A percentile compares a stretch with the other conserved stretches of the same genome.
phyloP scores from a whole-genome alignment of 441 rosid genomes.

The Gossypium schwendimanii region DNA sequence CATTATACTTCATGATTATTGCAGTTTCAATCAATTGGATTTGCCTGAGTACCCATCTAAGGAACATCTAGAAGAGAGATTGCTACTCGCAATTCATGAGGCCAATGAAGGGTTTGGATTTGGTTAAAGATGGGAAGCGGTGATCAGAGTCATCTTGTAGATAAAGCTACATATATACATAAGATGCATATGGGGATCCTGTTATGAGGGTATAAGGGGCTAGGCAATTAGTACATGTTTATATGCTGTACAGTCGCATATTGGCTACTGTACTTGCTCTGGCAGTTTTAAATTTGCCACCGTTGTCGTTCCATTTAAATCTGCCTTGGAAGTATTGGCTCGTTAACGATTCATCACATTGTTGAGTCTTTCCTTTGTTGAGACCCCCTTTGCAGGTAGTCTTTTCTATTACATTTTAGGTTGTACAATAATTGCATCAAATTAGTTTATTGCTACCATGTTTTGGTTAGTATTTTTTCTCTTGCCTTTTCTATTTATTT shows the following conservation, averaged over 20 bases:
- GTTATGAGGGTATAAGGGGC: constrained; percentile 11
- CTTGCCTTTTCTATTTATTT: background rate
- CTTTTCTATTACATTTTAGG: background rate
- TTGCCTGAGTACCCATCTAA: constrained; percentile 92
- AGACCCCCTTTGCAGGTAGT: background rate
- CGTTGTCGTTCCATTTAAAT: background rate
- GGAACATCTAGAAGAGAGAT: constrained; percentile 78
- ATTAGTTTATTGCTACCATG: background rate
- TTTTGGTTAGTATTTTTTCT: background rate
- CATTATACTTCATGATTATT: constrained; percentile 7
- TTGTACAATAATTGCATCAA: background rate
- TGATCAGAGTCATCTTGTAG: constrained; percentile 25
- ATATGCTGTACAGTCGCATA: constrained; percentile 45
- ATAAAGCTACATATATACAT: constrained; percentile 17
- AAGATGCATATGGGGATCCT: constrained; percentile 6
- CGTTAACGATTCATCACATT: background rate
- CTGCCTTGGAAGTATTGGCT: background rate
- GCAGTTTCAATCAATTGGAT: constrained; percentile 95
- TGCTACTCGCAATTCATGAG: constrained; percentile 91
- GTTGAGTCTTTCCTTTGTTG: background rate
- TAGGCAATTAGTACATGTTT: constrained; percentile 28
- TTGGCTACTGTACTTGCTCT: constrained; percentile 29
- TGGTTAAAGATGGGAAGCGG: constrained; percentile 32
- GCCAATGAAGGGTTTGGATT: constrained; percentile 92
- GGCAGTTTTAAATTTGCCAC: constrained; percentile 47